Evolutionary conservation across 202 grass and related monocot species (phyloP), one percentile per base, ranked within the genome.

Genomic region (Bolboschoenoplectus hybrid): DNA sequence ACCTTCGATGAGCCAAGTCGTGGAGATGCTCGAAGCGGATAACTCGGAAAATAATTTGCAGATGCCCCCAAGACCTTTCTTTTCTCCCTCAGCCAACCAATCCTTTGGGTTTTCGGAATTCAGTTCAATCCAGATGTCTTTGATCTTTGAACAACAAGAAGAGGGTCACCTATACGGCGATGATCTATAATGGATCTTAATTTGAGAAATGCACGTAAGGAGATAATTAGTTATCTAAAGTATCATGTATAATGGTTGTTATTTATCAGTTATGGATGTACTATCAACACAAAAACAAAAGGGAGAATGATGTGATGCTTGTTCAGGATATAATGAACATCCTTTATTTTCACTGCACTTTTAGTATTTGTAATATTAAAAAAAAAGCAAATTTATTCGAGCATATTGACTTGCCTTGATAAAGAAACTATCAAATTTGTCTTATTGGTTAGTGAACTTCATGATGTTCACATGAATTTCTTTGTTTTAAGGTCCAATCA

Each of bases 1-100:
- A 1, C 90, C 92, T 0, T 53, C 77, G 0, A 90, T 94, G 90
- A 79, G 69, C 9, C 51, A 88, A 78, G 90, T 90, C 5, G 41
- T 89, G 69, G 87, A 94, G 62, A 92, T 95, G 91, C 87, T 89
- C 0, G 89, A 95, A 63, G 35, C 36, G 66, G 60, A 16, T 71
- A 82, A 67, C 2, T 3, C 9, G 3, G 80, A 40, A 44, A 9
- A 85, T 45, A 62, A 12, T 12, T 81, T 95, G 45, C 85, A 87
- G 26, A 86, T 95, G 55, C 93, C 91, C 8, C 81, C 83, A 0
- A 89, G 87, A 46, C 39, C 82, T 45, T 36, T 89, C 7, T 82
- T 88, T 36, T 89, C 78, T 62, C 12, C 78, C 40, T 81, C 78
- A 41, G 14, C 36, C 10, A 40, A 12, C 36, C 62, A 81, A 16